These are phyloP conservation scores for Lactifluus piperatus DNA, from an alignment of 768 basidiomycete species.

Conservation along the genomic window DNA sequence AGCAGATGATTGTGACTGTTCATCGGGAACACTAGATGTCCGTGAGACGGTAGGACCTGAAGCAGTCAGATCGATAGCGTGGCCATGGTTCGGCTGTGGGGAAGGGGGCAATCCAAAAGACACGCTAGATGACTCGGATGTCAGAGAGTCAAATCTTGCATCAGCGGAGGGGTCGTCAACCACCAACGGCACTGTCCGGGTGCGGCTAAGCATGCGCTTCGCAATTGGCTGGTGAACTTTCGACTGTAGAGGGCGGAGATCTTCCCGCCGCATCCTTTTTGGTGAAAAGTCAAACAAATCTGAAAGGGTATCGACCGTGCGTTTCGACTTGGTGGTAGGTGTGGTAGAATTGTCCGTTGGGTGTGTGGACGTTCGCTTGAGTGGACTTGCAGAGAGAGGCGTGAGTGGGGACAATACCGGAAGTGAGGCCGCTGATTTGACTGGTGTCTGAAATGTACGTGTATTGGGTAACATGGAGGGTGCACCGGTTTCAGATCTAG, in stretches of 20 bases:
- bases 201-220: conserved; percentile 65
- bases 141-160: conserved; percentile 22
- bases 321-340: not conserved
- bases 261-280: not conserved
- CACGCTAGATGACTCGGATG: conserved; percentile 18
- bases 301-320: conserved; percentile 36
- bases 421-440: conserved; percentile 7
- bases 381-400: conserved; percentile 2
- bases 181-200: conserved; percentile 53
- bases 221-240: conserved; percentile 32
- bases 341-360: conserved; percentile 10
- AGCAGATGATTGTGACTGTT: conserved; percentile 12
- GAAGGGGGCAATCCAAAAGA: conserved; percentile 15
- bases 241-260: conserved; percentile 3
- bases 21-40: conserved; percentile 20
- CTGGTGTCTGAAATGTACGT: conserved; percentile 16
- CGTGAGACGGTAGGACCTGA: not conserved
- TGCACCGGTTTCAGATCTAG: not conserved
- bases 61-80: conserved; percentile 18
- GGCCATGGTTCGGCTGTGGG: conserved; percentile 15
- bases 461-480: conserved; percentile 5
- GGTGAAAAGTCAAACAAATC: conserved; percentile 37
- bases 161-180: conserved; percentile 24
- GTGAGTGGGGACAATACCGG: conserved; percentile 17
- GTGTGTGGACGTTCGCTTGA: conserved; percentile 1